Evolutionary conservation across 2,329 filamentous ascomycete species (phyloP).

Genomic region (Huntiella savannae): DNA sequence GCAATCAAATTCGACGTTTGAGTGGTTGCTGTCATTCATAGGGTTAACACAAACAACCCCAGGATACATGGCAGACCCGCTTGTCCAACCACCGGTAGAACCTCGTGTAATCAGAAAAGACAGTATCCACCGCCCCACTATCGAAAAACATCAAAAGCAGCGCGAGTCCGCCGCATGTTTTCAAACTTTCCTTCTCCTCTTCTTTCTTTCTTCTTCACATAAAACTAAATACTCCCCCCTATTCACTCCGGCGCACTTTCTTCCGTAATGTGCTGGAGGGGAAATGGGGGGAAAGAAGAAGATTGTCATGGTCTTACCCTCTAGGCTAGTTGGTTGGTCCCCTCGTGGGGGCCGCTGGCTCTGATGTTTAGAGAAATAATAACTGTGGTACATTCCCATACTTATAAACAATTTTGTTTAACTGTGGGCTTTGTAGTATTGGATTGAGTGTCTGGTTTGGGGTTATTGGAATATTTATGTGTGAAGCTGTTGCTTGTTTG

Average conservation of each 20-base stretch:
- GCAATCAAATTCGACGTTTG: too few species aligned
- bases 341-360: conserved; percentile 3
- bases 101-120: too few species aligned
- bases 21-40: too few species aligned
- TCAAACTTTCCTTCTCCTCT: conserved; percentile 9
- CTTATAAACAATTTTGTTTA: neutral
- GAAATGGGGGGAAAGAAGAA: conserved; percentile 50
- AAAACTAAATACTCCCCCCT: conserved; percentile 27
- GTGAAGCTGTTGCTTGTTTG: too few species aligned
- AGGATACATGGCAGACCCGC: too few species aligned
- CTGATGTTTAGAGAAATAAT: conserved; percentile 19
- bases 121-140: too few species aligned
- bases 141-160: conserved; percentile 1
- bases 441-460: too few species aligned
- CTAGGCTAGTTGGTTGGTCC: conserved; percentile 20
- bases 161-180: neutral
- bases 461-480: too few species aligned
- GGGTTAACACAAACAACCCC: too few species aligned
- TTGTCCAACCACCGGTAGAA: too few species aligned
- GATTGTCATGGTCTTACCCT: conserved; percentile 25
- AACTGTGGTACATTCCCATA: conserved; percentile 16
- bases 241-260: conserved; percentile 47
- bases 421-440: too few species aligned
- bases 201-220: conserved; percentile 19
- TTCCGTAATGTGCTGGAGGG: conserved; percentile 41